These are phyloP conservation scores for Boletus tylopilopsis DNA, from an alignment of 768 basidiomycete genomes.

Conservation along the genomic window DNA sequence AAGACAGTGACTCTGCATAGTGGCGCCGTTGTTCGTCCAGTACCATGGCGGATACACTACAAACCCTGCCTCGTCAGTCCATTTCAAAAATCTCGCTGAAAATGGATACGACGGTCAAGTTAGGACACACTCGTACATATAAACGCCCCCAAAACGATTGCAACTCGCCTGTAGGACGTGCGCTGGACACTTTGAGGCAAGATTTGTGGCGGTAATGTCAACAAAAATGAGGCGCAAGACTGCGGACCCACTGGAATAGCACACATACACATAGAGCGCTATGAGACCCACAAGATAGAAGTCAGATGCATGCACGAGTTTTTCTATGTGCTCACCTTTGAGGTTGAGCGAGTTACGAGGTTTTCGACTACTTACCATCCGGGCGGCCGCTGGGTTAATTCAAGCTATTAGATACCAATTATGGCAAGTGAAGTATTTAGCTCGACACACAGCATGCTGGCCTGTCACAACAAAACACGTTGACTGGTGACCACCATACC, in stretches of 20 bases:
- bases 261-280: background rate
- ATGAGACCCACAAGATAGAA: constrained; percentile 4
- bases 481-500: constrained; percentile 7
- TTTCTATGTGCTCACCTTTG: background rate
- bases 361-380: background rate
- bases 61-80: background rate
- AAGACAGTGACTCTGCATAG: background rate
- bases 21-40: constrained; percentile 13
- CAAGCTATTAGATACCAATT: too few relatives aligned
- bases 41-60: constrained; percentile 1
- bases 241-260: constrained; percentile 11
- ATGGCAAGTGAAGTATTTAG: constrained; percentile 18
- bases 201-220: constrained; percentile 22
- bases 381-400: background rate
- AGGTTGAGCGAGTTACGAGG: background rate
- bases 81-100: background rate
- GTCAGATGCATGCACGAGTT: background rate
- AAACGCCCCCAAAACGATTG: constrained; percentile 4
- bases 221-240: background rate
- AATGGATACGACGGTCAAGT: background rate
- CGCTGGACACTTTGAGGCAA: constrained; percentile 9
- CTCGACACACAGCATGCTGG: constrained; percentile 10
- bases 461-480: constrained; percentile 13
- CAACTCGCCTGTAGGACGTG: constrained; percentile 6
- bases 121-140: background rate